Percentiles rank a stretch among this genome's conserved stretches.
phyloP scores from a whole-genome alignment of 2,329 filamentous ascomycete species.

The Tolypocladium capitatum region DNA sequence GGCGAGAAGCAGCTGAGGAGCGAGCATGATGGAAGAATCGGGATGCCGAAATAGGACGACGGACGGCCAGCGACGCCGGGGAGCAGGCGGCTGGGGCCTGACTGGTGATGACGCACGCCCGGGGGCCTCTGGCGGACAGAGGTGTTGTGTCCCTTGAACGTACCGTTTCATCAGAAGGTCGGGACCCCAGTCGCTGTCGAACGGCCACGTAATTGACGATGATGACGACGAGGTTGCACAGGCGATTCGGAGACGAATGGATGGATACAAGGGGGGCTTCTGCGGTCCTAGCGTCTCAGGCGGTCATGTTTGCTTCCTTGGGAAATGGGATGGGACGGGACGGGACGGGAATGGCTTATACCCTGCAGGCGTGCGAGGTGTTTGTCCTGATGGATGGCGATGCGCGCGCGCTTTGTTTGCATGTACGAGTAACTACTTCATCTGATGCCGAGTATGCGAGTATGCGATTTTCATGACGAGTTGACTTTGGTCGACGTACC shows the following conservation, averaged over 20 bases:
- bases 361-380: not conserved
- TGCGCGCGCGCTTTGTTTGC: not conserved
- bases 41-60: slow-evolving; percentile 10
- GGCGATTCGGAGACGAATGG: no score
- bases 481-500: not conserved
- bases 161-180: no score
- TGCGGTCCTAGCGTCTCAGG: not conserved
- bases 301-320: not conserved
- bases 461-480: not conserved
- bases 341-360: not conserved
- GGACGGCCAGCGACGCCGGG: not conserved
- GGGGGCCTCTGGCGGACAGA: not conserved
- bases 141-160: not conserved
- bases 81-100: not conserved
- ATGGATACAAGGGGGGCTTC: not conserved
- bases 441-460: not conserved
- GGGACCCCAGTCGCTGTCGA: no score
- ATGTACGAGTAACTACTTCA: not conserved
- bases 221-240: no score
- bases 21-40: slow-evolving; percentile 17
- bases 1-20: slow-evolving; percentile 22
- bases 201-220: no score
- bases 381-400: not conserved
- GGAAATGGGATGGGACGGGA: not conserved
- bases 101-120: not conserved